These are phyloP conservation scores for Neurospora sp. DNA, from an alignment of 495 filamentous ascomycete genomes.

Conservation along the genomic window DNA sequence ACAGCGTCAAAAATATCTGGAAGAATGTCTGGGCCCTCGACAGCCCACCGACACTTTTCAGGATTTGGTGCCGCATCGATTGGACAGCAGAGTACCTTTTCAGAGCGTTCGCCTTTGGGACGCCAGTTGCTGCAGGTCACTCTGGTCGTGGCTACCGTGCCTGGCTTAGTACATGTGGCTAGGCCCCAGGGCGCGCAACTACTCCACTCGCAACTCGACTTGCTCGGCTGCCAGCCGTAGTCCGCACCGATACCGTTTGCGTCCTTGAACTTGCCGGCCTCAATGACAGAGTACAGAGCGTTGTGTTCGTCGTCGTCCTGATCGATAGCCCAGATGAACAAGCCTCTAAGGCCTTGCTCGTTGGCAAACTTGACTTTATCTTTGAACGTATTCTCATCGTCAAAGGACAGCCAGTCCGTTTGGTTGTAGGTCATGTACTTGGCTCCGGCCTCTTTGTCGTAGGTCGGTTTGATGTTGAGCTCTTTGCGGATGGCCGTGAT, in stretches of 20 bases:
- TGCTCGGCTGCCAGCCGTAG: not conserved
- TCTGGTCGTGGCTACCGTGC: not conserved
- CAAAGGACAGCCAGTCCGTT: slow-evolving; percentile 40
- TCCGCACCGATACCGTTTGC: not conserved
- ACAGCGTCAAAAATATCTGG: too few relatives aligned
- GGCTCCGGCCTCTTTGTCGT: slow-evolving; percentile 22
- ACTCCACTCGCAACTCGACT: not conserved
- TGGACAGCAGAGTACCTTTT: not conserved
- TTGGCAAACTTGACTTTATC: slow-evolving; percentile 33
- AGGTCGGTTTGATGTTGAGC: slow-evolving; percentile 5
- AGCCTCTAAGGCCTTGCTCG: slow-evolving; percentile 15
- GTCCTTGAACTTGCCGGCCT: not conserved
- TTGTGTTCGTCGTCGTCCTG: slow-evolving; percentile 14
- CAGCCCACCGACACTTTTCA: not conserved
- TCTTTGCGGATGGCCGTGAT: slow-evolving; percentile 20
- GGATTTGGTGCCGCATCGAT: not conserved
- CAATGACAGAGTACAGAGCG: not conserved
- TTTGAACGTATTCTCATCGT: slow-evolving; percentile 33
- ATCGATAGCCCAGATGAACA: slow-evolving; percentile 27
- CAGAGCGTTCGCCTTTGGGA: not conserved
- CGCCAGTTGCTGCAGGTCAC: not conserved
- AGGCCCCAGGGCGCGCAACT: too few relatives aligned
- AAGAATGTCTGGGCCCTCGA: too few relatives aligned
- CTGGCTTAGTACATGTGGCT: not conserved
- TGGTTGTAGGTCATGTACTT: slow-evolving; percentile 30